phyloP scores from a whole-genome alignment of 1,284 basidiomycete species.

The Somion occarium region DNA sequence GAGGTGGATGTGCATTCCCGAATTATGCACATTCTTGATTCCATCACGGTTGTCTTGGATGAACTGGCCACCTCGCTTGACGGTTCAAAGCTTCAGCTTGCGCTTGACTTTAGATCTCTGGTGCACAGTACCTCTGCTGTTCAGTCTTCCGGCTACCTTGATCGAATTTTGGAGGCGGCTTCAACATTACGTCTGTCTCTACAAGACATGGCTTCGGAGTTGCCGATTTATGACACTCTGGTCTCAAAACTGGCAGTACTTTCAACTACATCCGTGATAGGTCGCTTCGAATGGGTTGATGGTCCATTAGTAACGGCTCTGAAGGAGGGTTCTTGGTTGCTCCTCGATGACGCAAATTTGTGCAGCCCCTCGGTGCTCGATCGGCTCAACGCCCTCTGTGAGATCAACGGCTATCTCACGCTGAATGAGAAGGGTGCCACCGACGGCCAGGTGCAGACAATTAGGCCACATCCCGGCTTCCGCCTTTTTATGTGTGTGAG shows the following conservation, averaged over 20 bases:
- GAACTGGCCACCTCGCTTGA: slow-evolving; percentile 31
- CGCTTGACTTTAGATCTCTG: slow-evolving; percentile 9
- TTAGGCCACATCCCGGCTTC: slow-evolving; percentile 87
- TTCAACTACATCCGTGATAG: slow-evolving; percentile 20
- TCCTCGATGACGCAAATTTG: slow-evolving; percentile 92
- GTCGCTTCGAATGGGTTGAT: slow-evolving; percentile 93
- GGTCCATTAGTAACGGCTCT: slow-evolving; percentile 91
- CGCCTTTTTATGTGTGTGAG: slow-evolving; percentile 94
- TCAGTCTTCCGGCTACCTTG: neutral
- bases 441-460: slow-evolving; percentile 67
- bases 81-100: slow-evolving; percentile 28
- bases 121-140: neutral
- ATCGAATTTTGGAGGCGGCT: neutral
- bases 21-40: slow-evolving; percentile 34
- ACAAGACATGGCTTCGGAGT: no score
- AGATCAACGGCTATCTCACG: slow-evolving; percentile 76
- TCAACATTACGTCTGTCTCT: neutral
- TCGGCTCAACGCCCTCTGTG: slow-evolving; percentile 95
- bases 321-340: slow-evolving; percentile 84
- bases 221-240: neutral
- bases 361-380: slow-evolving; percentile 96
- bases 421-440: slow-evolving; percentile 90
- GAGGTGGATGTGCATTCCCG: slow-evolving; percentile 63
- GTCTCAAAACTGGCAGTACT: neutral
- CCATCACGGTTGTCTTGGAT: slow-evolving; percentile 38